Evolutionary conservation across 139 green algal genomes (phyloP), one percentile per base, ranked within the genome.

Genomic region (Chlorella ohadii): DNA sequence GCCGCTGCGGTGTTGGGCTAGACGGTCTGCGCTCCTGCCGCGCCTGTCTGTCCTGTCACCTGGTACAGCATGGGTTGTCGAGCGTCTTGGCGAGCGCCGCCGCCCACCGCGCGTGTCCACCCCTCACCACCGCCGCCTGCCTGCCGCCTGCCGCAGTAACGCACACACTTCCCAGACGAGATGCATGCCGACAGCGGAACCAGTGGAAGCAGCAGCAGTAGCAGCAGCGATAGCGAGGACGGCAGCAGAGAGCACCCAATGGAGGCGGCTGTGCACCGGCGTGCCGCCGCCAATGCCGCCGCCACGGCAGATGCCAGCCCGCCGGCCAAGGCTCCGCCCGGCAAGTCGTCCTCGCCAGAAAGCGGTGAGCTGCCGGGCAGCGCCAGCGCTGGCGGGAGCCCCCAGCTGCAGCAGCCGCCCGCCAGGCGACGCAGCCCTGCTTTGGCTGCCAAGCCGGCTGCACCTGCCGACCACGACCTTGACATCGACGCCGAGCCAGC

Each of bases 321-420:
- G 23, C n/a, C 28, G 5, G 28, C n/a, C 63, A 38, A 33, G 63
- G 44, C 44, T 51, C 59, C 59, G 27, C 23, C 4, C 36, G 9
- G 27, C 20, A 79, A 79, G 31, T 66, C 47, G 2, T 66, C 57
- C 1, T 82, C 76, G 1, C 76, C 76, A 16, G 76, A 82, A 11
- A 82, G 76, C 28, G 76, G 76, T 36, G 76, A 82, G 57, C 56
- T 82, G 34, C 57, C 33, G 4, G 76, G 20, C 19, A 44, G 47
- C 15, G 51, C 20, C 25, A 33, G 55, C 4, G 34, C 33, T 22
- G n/a, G 20, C 33, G 11, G 16, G 56, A 13, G 22, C 12, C 15
- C 11, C 12, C 51, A 59, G 15, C 12, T 13, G 51, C 51, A 23
- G 33, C 16, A 55, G n/a, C 31, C 6, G 55, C 16, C 41, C 3